Conservation (phyloP, 805 yeast species). For the Ogataea polymorpha region DNA sequence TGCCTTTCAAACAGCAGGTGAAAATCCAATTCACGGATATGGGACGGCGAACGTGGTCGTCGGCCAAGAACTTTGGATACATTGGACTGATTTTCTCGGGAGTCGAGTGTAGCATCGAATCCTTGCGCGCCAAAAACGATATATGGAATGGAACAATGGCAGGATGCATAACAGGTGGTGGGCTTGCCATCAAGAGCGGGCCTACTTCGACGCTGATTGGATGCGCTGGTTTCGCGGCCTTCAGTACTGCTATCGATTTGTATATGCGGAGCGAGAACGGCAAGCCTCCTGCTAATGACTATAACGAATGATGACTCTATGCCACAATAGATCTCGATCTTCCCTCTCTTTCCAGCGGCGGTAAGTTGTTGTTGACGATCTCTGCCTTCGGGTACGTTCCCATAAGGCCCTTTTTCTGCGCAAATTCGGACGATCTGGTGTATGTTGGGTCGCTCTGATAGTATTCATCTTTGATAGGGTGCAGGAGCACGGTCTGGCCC, state of each 20-base stretch:
- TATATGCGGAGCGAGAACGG: constrained; percentile 82
- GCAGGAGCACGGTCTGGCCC: constrained; percentile 82
- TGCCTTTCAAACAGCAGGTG: constrained; percentile 92
- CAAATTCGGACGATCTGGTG: constrained; percentile 73
- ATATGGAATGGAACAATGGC: constrained; percentile 88
- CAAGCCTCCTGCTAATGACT: constrained; percentile 84
- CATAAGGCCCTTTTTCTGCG: constrained; percentile 88
- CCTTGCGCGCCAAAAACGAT: constrained; percentile 85
- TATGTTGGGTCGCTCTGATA: constrained; percentile 68
- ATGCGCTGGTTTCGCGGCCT: constrained; percentile 97
- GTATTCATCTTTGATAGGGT: constrained; percentile 89
- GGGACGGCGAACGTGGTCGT: constrained; percentile 82
- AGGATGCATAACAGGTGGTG: constrained; percentile 97
- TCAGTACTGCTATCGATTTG: constrained; percentile 83
- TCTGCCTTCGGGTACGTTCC: constrained; percentile 80
- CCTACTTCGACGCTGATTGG: constrained; percentile 91
- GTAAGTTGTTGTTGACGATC: constrained; percentile 51
- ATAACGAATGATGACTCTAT: constrained; percentile 45
- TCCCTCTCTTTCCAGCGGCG: constrained; percentile 80
- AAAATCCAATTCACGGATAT: constrained; percentile 86
- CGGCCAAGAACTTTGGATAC: constrained; percentile 92
- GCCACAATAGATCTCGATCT: constrained; percentile 25
- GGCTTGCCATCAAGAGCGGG: constrained; percentile 86
- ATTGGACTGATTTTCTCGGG: constrained; percentile 91
- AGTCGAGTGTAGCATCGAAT: constrained; percentile 86